Percentiles rank a stretch among this genome's conserved stretches.
Evolutionary conservation across 495 filamentous ascomycete genomes (phyloP).

Genomic region (Hypoxylon crocopeplum): DNA sequence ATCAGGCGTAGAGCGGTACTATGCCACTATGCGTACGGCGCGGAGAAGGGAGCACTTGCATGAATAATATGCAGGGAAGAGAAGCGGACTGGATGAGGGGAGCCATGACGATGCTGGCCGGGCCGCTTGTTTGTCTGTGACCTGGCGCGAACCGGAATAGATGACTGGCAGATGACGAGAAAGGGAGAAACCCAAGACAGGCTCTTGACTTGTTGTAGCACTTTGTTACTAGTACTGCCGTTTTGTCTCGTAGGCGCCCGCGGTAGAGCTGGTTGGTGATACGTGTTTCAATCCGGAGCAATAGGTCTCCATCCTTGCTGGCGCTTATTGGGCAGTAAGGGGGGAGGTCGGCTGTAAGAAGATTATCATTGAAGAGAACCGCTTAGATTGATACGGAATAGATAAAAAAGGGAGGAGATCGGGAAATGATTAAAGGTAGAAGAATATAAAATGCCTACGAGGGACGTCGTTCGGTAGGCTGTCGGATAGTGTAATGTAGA

Average conservation of each 20-base stretch:
- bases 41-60: constrained; percentile 38
- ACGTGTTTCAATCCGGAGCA: constrained; percentile 15
- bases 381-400: neutral
- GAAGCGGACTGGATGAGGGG: constrained; percentile 24
- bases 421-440: neutral
- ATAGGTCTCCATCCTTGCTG: constrained; percentile 7
- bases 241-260: constrained; percentile 27
- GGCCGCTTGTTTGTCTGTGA: constrained; percentile 30
- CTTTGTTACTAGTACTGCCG: constrained; percentile 6
- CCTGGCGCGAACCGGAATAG: constrained; percentile 16
- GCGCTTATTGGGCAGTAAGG: constrained; percentile 18
- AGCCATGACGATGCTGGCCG: constrained; percentile 25
- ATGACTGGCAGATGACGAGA: constrained; percentile 3
- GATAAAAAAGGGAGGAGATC: neutral
- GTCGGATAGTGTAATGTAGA: constrained; percentile 1
- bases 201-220: constrained; percentile 13
- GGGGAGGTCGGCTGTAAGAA: neutral
- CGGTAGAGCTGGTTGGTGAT: constrained; percentile 5
- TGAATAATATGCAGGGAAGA: constrained; percentile 40
- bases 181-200: neutral
- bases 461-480: neutral
- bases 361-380: neutral
- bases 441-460: constrained; percentile 6
- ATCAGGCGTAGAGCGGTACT: constrained; percentile 38
- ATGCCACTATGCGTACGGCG: constrained; percentile 31